Percentiles rank a stretch among this genome's conserved stretches.
Evolutionary conservation across 331 rosid genomes (phyloP).

Genomic region (Quercus tomentella): DNA sequence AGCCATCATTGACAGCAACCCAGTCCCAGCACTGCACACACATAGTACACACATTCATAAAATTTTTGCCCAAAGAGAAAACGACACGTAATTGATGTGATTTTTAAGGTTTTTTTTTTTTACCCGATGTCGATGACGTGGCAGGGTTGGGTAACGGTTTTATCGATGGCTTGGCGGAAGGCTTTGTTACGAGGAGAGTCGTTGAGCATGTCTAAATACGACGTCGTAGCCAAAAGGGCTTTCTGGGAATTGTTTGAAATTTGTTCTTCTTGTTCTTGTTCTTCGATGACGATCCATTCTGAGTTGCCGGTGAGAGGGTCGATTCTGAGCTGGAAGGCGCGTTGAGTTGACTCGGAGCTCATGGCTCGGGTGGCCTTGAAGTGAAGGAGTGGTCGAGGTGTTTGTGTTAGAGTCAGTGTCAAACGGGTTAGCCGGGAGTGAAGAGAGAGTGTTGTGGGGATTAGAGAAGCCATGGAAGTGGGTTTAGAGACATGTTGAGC

Average conservation of each 20-base stretch:
- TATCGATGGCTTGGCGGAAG: slow-evolving; percentile 69
- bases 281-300: slow-evolving; percentile 88
- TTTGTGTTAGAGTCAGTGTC: no score
- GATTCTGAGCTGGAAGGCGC: slow-evolving; percentile 71
- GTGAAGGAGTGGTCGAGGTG: neutral
- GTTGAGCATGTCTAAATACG: slow-evolving; percentile 91
- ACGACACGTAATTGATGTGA: neutral
- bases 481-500: neutral
- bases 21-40: slow-evolving; percentile 81
- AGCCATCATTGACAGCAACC: slow-evolving; percentile 95
- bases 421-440: neutral
- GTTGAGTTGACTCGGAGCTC: slow-evolving; percentile 50
- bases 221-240: slow-evolving; percentile 66
- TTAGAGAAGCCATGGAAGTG: slow-evolving; percentile 23
- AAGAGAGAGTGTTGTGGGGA: slow-evolving; percentile 26
- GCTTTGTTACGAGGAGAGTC: slow-evolving; percentile 72
- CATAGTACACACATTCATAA: neutral
- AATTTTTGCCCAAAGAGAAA: neutral
- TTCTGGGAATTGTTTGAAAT: slow-evolving; percentile 25
- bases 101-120: neutral
- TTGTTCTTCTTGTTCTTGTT: slow-evolving; percentile 26
- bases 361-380: slow-evolving; percentile 39
- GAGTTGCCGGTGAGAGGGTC: slow-evolving; percentile 89
- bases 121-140: slow-evolving; percentile 93
- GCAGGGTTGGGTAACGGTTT: slow-evolving; percentile 62